A percentile compares a stretch with the other conserved stretches of the same genome.
Conservation (phyloP, 2,329 filamentous ascomycete genomes). For the Colletotrichum chrysophilum region DNA sequence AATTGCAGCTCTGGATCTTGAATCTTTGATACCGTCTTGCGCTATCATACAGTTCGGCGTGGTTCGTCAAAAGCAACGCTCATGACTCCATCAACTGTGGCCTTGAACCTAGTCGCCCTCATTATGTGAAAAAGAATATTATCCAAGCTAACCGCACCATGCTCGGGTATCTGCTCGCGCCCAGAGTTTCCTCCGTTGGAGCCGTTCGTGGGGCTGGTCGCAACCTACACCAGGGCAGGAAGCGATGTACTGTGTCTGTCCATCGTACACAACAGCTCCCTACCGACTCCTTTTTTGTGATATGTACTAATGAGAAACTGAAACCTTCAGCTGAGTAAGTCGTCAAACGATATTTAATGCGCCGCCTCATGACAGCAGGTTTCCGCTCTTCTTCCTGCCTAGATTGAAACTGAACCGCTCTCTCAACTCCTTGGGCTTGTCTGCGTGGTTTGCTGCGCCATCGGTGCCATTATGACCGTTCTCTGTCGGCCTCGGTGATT, state of each 20-base stretch:
- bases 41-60: constrained; percentile 14
- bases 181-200: background rate
- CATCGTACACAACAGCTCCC: background rate
- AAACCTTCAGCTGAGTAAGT: background rate
- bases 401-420: constrained; percentile 71
- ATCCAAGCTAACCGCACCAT: constrained; percentile 20
- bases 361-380: constrained; percentile 30
- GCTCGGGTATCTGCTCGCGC: constrained; percentile 17
- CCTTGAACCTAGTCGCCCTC: background rate
- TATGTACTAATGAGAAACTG: constrained; percentile 13
- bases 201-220: background rate
- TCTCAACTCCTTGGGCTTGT: constrained; percentile 60
- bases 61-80: constrained; percentile 6
- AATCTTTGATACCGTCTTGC: background rate
- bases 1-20: background rate
- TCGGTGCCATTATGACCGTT: constrained; percentile 34
- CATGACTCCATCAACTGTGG: constrained; percentile 3
- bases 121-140: constrained; percentile 7
- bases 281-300: constrained; percentile 3
- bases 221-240: background rate
- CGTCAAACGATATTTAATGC: background rate
- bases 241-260: background rate
- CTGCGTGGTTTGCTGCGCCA: constrained; percentile 29
- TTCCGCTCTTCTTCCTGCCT: constrained; percentile 74
- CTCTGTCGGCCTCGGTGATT: constrained; percentile 27